Percentiles rank a stretch among this genome's conserved stretches.
Evolutionary conservation across 2,329 filamentous ascomycete genomes (phyloP).

Genomic region (Talaromyces pinophilus): DNA sequence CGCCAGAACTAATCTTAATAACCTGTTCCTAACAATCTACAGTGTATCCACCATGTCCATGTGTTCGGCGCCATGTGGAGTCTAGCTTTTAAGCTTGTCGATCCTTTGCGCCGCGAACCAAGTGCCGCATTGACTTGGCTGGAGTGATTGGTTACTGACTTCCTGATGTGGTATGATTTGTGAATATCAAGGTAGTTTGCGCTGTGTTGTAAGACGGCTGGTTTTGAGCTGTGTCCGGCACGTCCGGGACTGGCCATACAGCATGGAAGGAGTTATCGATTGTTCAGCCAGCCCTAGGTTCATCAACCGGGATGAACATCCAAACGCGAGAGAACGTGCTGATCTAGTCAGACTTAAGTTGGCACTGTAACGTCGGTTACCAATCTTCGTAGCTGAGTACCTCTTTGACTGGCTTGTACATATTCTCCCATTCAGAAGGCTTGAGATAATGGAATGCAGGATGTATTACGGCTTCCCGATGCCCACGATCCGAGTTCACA

Average conservation of each 20-base stretch:
- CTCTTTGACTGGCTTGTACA: too few relatives aligned
- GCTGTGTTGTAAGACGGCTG: not conserved
- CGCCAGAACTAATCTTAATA: not conserved
- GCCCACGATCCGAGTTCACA: not conserved
- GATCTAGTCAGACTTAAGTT: not conserved
- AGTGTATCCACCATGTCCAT: not conserved
- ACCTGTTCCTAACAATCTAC: not conserved
- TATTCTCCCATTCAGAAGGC: too few relatives aligned
- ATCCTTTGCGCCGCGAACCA: not conserved
- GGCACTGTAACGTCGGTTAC: too few relatives aligned
- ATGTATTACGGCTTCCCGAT: not conserved
- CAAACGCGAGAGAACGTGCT: not conserved
- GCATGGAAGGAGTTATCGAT: not conserved
- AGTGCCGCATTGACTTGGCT: not conserved
- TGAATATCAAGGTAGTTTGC: not conserved
- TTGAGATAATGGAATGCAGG: too few relatives aligned
- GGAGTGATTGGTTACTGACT: not conserved
- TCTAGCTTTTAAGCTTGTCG: constrained; percentile 8
- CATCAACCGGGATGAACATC: not conserved
- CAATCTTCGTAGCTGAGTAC: too few relatives aligned
- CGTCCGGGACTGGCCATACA: not conserved
- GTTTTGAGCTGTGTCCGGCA: not conserved
- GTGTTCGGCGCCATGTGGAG: not conserved
- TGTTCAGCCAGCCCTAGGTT: not conserved
- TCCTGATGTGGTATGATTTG: too few relatives aligned